These are phyloP conservation scores for Microstegium vimineum DNA, from an alignment of 176 grass and related monocot genomes.

Conservation along the genomic window DNA sequence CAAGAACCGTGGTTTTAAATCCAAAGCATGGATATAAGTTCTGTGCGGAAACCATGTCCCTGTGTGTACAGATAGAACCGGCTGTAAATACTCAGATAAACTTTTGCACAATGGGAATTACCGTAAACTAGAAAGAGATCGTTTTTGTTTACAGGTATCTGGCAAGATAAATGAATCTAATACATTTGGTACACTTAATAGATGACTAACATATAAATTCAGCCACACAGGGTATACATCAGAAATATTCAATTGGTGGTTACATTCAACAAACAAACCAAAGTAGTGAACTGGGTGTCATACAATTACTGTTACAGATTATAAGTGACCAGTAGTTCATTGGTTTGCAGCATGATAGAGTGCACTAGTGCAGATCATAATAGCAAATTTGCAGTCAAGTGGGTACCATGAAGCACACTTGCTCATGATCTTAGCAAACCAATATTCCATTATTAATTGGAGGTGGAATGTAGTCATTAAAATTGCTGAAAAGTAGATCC, in stretches of 20 bases:
- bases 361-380: background rate
- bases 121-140: background rate
- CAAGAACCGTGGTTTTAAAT: too few species aligned
- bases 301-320: background rate
- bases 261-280: background rate
- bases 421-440: background rate
- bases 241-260: background rate
- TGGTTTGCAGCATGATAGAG: background rate
- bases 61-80: conserved; percentile 9
- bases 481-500: background rate
- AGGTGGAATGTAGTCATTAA: background rate
- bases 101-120: background rate
- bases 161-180: background rate
- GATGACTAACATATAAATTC: background rate
- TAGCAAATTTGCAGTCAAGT: background rate
- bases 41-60: too few species aligned
- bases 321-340: background rate
- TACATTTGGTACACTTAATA: background rate
- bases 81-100: background rate
- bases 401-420: background rate
- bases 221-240: background rate
- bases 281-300: background rate
- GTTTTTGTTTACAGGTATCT: background rate
- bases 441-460: background rate
- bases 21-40: too few species aligned